These are phyloP conservation scores for Apophysomyces variabilis DNA, from an alignment of 371 early-diverging fungal genomes.

Conservation along the genomic window DNA sequence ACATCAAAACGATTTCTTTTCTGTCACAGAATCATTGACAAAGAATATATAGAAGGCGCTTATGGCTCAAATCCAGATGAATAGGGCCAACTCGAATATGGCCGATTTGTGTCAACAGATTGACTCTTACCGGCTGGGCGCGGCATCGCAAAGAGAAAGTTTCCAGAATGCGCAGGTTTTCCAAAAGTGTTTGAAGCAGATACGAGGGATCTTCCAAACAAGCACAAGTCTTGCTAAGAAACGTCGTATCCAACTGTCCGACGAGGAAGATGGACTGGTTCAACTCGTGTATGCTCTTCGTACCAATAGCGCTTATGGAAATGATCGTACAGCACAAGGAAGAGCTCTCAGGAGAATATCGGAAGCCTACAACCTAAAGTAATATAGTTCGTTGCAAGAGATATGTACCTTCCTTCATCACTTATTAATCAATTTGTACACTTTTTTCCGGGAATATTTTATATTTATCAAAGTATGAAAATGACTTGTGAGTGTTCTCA, in stretches of 20 bases:
- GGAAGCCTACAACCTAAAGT: slow-evolving; percentile 52
- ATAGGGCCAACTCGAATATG: slow-evolving; percentile 57
- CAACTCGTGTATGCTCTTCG: slow-evolving; percentile 52
- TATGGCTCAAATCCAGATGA: slow-evolving; percentile 60
- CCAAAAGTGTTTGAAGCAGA: slow-evolving; percentile 54
- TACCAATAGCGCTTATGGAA: slow-evolving; percentile 36
- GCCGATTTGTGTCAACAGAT: slow-evolving; percentile 58
- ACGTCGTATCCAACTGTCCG: slow-evolving; percentile 30
- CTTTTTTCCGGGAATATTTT: not conserved
- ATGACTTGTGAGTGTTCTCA: not conserved
- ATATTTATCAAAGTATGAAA: not conserved
- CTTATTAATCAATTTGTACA: not conserved
- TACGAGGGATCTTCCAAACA: slow-evolving; percentile 51
- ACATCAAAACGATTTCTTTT: not conserved
- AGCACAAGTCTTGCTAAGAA: slow-evolving; percentile 42
- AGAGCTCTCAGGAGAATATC: slow-evolving; percentile 48
- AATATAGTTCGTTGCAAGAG: slow-evolving; percentile 4
- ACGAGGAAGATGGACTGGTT: slow-evolving; percentile 44
- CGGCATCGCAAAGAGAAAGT: slow-evolving; percentile 47
- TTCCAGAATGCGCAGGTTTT: slow-evolving; percentile 58
- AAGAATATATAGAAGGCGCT: slow-evolving; percentile 42
- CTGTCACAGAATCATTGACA: not conserved
- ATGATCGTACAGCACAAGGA: slow-evolving; percentile 27
- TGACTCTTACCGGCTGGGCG: slow-evolving; percentile 48
- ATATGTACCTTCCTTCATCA: slow-evolving; percentile 4